phyloP scores from a whole-genome alignment of 2,329 filamentous ascomycete species.

The Verticillium albo-atrum region DNA sequence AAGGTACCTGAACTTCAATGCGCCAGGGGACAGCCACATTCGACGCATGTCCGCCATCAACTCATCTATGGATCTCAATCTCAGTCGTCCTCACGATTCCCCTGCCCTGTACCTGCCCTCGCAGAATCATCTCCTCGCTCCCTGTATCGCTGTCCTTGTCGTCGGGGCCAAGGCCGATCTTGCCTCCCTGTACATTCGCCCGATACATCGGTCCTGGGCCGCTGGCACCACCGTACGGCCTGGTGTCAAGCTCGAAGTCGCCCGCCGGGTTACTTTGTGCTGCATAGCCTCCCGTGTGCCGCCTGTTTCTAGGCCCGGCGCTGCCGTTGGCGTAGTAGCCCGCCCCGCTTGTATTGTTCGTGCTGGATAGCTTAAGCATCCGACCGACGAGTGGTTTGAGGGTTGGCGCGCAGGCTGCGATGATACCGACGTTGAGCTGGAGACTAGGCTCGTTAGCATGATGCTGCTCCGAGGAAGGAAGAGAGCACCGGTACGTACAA shows the following conservation, averaged over 20 bases:
- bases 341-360: background rate
- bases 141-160: background rate
- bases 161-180: background rate
- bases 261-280: background rate
- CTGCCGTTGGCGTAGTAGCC: background rate
- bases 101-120: background rate
- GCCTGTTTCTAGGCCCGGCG: background rate
- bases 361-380: background rate
- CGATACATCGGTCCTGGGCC: background rate
- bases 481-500: background rate
- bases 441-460: constrained; percentile 10
- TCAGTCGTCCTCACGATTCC: no score
- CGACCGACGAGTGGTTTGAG: constrained; percentile 19
- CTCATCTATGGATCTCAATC: no score
- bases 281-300: background rate
- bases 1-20: no score
- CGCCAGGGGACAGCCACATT: no score
- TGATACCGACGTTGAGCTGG: constrained; percentile 21
- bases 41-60: no score
- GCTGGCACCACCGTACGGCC: background rate
- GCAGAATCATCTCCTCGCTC: background rate
- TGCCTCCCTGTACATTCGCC: background rate
- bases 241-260: background rate
- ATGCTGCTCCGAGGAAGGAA: background rate
- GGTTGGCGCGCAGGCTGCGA: constrained; percentile 19